Base-by-base conservation (phyloP, 495 filamentous ascomycete species). In the Parachaetomium inaequale region DNA sequence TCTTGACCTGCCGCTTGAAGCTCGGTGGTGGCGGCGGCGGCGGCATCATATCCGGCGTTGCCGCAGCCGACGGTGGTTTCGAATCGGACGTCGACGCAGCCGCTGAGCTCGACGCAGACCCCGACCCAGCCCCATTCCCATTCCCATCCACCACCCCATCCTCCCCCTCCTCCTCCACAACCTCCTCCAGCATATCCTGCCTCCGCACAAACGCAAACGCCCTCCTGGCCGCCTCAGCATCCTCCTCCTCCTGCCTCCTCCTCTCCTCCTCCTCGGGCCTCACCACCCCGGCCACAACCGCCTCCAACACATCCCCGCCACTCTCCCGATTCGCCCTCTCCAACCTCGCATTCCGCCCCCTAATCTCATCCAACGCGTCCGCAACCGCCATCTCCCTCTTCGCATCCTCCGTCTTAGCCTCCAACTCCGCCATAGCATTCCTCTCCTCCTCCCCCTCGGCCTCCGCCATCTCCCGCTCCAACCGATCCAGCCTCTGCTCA, bases 341-440 rank as follows among this genome's bases (percentile, higher is more conserved):
- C 28, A 92, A 83, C 66, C 91, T 81, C 19, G 94, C 95, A 79
- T 98, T 99, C 66, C 93, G 75, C 42, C 86, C 91, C 60, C 94
- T 80, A 50, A 98, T 97, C 77, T 98, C 92, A 75, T 99, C 95
- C 64, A 99, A 76, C 32, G 91, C 91, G 78, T 99, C 95, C 38
- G 95, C 95, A 66, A 98, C 89, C 51, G 87, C 89, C 95, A 99
- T 98, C 78, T 98, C 95, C 58, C 88, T 79, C 80, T 94, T 96
- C n/a, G 92, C 91, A 73, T 99, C 95, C 29, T 87, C 76, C 59
- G 92, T 96, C 19, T 91, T 91, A 7, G 82, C 87, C 77, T 98
- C 94, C 43, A 98, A 78, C 77, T 94, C 87, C 36, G 82, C 85
- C 73, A 98, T 98, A 4, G 92, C 89, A 72, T 95, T 91, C 57